Evolutionary conservation across 2,329 filamentous ascomycete genomes (phyloP).

Genomic region (Scedosporium minutisporum): DNA sequence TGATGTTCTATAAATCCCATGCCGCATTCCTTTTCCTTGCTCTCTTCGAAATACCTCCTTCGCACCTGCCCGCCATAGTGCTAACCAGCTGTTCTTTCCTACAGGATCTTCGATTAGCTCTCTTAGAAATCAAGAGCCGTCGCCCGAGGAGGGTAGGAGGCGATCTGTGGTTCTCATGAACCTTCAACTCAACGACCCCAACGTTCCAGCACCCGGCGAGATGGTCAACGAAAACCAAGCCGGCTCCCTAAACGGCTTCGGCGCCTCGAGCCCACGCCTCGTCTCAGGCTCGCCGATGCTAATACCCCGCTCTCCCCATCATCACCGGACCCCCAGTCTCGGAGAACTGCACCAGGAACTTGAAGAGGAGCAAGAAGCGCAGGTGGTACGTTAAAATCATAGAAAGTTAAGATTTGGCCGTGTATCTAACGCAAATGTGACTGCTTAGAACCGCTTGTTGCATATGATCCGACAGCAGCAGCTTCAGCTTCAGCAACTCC

Average conservation of each 20-base stretch:
- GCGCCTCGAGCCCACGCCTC: conserved; percentile 30
- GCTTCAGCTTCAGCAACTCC: conserved; percentile 55
- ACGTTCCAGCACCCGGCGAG: conserved; percentile 58
- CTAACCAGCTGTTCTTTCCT: conserved; percentile 4
- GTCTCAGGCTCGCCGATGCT: conserved; percentile 37
- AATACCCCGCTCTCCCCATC: conserved; percentile 42
- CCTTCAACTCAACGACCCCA: conserved; percentile 62
- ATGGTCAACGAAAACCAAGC: conserved; percentile 40
- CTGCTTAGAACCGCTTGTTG: conserved; percentile 58
- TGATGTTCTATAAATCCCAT: background rate
- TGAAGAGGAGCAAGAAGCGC: conserved; percentile 69
- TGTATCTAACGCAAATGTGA: background rate
- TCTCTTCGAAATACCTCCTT: background rate
- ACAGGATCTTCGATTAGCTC: conserved; percentile 38
- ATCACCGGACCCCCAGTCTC: conserved; percentile 59
- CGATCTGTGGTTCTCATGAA: conserved; percentile 64
- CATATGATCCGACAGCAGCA: conserved; percentile 70
- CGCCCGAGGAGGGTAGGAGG: conserved; percentile 38
- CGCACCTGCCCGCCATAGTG: background rate
- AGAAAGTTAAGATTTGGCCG: background rate
- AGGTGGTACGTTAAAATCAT: conserved; percentile 47
- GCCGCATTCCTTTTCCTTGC: background rate
- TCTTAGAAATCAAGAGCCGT: conserved; percentile 27
- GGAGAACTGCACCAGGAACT: conserved; percentile 72
- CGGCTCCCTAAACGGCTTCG: conserved; percentile 13